Evolutionary conservation across 768 basidiomycete species (phyloP).

Genomic region (Hericium erinaceus): DNA sequence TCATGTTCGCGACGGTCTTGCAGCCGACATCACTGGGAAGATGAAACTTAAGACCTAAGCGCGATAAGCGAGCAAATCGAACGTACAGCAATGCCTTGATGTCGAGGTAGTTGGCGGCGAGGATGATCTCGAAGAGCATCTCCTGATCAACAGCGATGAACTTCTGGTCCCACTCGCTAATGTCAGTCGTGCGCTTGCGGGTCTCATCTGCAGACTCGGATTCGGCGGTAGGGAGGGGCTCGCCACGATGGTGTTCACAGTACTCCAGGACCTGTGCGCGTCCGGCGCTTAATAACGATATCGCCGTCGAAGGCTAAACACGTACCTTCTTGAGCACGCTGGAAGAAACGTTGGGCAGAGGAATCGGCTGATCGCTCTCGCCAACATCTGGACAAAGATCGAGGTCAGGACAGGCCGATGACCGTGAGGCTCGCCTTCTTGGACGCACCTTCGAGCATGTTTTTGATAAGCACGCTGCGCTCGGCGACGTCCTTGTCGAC

Average conservation of each 20-base stretch:
- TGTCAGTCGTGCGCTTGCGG: constrained; percentile 96
- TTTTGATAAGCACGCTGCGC: constrained; percentile 94
- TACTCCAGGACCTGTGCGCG: constrained; percentile 82
- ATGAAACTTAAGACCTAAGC: background rate
- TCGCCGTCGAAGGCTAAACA: background rate
- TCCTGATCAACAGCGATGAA: constrained; percentile 99
- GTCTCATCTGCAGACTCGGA: constrained; percentile 84
- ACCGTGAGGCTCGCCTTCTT: background rate
- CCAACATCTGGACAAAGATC: constrained; percentile 61
- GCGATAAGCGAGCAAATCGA: background rate
- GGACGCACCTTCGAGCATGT: constrained; percentile 91
- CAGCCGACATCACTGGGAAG: constrained; percentile 80
- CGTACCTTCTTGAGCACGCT: constrained; percentile 86
- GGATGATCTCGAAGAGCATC: constrained; percentile 99
- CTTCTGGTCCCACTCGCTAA: constrained; percentile 98
- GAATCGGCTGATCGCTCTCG: constrained; percentile 90
- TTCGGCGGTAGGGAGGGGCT: constrained; percentile 86
- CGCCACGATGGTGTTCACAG: constrained; percentile 97
- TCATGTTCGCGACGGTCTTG: constrained; percentile 99
- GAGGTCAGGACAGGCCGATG: constrained; percentile 4
- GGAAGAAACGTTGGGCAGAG: constrained; percentile 88
- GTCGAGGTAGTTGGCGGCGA: constrained; percentile 98
- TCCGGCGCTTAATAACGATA: background rate
- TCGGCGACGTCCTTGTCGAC: constrained; percentile 93
- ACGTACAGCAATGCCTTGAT: constrained; percentile 91